phyloP scores from a whole-genome alignment of 331 rosid species.

The Rhamnella rubrinervis region DNA sequence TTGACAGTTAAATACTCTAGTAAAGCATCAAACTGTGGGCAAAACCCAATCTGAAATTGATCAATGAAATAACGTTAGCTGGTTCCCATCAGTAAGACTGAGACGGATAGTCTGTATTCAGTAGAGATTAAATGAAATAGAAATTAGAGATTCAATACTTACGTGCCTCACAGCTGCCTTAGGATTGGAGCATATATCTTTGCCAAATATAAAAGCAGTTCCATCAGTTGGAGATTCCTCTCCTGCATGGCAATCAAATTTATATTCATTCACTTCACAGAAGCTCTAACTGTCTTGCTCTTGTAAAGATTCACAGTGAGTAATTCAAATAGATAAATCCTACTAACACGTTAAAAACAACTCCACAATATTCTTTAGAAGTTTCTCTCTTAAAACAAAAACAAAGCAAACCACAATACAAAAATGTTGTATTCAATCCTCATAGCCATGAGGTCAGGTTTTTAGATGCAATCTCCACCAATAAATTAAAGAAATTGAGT shows the following conservation, averaged over 20 bases:
- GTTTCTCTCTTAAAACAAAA: background rate
- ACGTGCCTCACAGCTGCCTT: slow-evolving; percentile 74
- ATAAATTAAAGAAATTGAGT: background rate
- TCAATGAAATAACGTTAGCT: slow-evolving; percentile 26
- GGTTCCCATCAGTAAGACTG: slow-evolving; percentile 2
- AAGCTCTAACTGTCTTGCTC: background rate
- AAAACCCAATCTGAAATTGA: slow-evolving; percentile 76
- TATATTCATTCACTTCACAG: background rate
- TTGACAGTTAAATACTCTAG: slow-evolving; percentile 71
- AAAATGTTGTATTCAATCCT: background rate
- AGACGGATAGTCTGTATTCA: background rate
- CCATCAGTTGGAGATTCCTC: slow-evolving; percentile 92
- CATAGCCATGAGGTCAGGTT: background rate
- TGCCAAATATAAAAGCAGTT: slow-evolving; percentile 89
- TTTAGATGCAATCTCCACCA: background rate
- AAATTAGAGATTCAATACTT: slow-evolving; percentile 11
- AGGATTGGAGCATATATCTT: slow-evolving; percentile 75
- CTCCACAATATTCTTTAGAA: background rate
- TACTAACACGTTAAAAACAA: too few species aligned
- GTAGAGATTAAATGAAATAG: background rate
- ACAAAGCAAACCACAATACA: too few species aligned
- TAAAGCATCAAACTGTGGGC: slow-evolving; percentile 93
- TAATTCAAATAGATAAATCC: background rate
- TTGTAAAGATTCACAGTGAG: background rate
- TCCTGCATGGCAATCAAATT: slow-evolving; percentile 42